Evolutionary conservation across 140 eudicot species (phyloP).

Genomic region (Senecio squalidus): DNA sequence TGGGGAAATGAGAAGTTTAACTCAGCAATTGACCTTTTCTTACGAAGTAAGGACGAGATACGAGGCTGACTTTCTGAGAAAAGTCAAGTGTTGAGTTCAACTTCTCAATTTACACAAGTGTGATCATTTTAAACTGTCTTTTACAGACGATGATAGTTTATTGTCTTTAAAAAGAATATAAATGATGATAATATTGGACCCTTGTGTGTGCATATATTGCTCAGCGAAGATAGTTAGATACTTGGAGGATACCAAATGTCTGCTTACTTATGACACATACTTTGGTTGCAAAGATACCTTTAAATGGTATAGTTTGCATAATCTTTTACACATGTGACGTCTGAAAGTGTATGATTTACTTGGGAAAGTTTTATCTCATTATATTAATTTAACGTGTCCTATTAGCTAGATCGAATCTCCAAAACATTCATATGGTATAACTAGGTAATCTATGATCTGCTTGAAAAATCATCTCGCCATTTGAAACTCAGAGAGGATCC

Average conservation of each 20-base stretch:
- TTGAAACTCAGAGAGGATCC: no score
- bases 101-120: no score
- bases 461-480: no score
- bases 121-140: no score
- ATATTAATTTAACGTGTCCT: background rate
- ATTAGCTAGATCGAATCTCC: background rate
- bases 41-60: no score
- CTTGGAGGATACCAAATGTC: background rate
- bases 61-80: no score
- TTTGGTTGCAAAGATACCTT: background rate
- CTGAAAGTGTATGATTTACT: slow-evolving; percentile 7
- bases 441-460: background rate
- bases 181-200: background rate
- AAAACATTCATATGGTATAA: slow-evolving; percentile 2
- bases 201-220: background rate
- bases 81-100: no score
- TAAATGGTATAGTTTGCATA: slow-evolving; percentile 3
- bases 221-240: background rate
- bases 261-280: background rate
- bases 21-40: no score
- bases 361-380: background rate
- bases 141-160: no score
- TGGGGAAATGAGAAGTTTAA: no score
- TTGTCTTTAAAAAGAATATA: no score
- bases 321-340: background rate